Evolutionary conservation across 352 stramenopile genomes (phyloP).

Genomic region (Phytopythium delawarense): DNA sequence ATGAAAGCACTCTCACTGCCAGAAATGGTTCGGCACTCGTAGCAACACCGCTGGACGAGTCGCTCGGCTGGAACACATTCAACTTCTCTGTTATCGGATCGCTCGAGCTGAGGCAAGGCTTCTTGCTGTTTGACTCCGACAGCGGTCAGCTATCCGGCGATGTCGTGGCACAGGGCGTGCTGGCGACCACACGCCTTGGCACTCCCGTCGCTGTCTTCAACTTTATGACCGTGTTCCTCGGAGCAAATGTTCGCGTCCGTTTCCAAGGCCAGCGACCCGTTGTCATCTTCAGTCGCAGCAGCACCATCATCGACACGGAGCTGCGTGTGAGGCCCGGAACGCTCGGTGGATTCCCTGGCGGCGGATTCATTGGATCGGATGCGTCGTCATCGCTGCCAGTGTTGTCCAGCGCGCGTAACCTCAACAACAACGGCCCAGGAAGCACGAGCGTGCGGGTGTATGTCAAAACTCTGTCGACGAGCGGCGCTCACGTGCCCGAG

Average conservation of each 20-base stretch:
- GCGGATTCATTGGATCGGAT: slow-evolving; percentile 73
- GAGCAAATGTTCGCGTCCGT: slow-evolving; percentile 69
- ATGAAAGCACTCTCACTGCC: slow-evolving; percentile 3
- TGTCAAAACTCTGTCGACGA: slow-evolving; percentile 90
- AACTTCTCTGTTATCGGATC: slow-evolving; percentile 67
- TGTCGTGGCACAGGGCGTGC: slow-evolving; percentile 43
- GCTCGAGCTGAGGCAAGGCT: slow-evolving; percentile 70
- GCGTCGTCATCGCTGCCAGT: slow-evolving; percentile 3
- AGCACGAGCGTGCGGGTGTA: slow-evolving; percentile 89
- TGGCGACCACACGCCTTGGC: slow-evolving; percentile 60
- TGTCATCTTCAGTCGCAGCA: slow-evolving; percentile 89
- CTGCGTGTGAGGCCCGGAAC: slow-evolving; percentile 79
- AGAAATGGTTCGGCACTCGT: not conserved
- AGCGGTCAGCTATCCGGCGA: slow-evolving; percentile 48
- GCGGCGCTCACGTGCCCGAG: slow-evolving; percentile 79
- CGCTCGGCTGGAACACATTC: slow-evolving; percentile 57
- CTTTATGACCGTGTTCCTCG: slow-evolving; percentile 94
- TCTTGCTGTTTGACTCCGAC: slow-evolving; percentile 77
- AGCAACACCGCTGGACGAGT: slow-evolving; percentile 10
- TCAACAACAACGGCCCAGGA: slow-evolving; percentile 94
- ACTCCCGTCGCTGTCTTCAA: slow-evolving; percentile 94
- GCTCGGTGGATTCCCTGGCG: slow-evolving; percentile 91
- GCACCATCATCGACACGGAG: slow-evolving; percentile 88
- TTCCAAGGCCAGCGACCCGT: slow-evolving; percentile 87
- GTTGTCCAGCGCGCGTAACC: slow-evolving; percentile 22